Evolutionary conservation across 345 rosid species (phyloP), one percentile per base, ranked within the genome.

Genomic region (Eucalyptus cloeziana): DNA sequence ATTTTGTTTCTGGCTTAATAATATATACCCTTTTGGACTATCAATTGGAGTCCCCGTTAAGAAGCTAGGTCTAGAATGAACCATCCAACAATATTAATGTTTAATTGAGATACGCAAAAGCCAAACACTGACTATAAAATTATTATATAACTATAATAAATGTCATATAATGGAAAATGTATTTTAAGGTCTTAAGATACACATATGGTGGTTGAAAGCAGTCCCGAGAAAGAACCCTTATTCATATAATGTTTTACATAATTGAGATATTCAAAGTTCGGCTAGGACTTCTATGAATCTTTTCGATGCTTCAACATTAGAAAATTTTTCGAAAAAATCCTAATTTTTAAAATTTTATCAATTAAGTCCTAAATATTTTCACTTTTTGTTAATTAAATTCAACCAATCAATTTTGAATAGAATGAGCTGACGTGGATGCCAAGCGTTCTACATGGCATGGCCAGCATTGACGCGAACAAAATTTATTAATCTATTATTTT

Each of bases 381-480:
- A 52, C 4, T 52, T 7, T 52, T 52, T 52, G 2, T 52, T 24
- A 52, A 3, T 52, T 52, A 19, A 52, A 52, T 52, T 52, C 56
- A 52, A 19, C 9, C 2, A 19, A 2, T 52, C 56, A 52, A 52
- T 52, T 52, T 52, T 52, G 10, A 9, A 10, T 52, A 52, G 56
- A 52, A 52, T 52, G 56, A 19, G 56, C 56, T 52, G 1, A 52
- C 10, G 2, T 52, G 56, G 56, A 52, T 52, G 56, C 56, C 10
- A 51, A 0, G 24, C 1, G 24, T 52, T 1, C 10, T 52, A 52
- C 4, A 1, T 7, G 10, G 24, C 56, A 52, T 52, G 24, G 4
- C 10, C 2, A 2, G 10, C 4, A 52, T 52, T 52, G 24, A 52
- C 24, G 0, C 1, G 1, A 52, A 52, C 54, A 52, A 52, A 52